Percentiles rank a stretch among this genome's conserved stretches.
These are phyloP conservation scores for Chlorencoelia australis DNA, from an alignment of 2,329 filamentous ascomycete species.

Conservation along the genomic window DNA sequence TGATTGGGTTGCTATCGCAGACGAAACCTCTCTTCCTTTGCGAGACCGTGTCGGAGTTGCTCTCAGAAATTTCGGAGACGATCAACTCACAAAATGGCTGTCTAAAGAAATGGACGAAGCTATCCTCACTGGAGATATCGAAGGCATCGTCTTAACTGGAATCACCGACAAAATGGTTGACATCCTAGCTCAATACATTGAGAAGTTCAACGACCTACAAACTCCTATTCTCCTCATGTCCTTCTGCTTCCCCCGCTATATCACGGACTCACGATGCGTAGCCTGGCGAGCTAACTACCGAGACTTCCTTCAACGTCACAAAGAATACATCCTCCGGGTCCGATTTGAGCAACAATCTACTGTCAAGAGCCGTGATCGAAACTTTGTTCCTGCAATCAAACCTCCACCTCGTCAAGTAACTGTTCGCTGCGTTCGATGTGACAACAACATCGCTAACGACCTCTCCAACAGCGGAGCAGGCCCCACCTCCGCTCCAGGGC, in stretches of 20 bases:
- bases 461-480: slow-evolving; percentile 16
- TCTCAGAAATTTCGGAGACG: slow-evolving; percentile 53
- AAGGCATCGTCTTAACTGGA: slow-evolving; percentile 69
- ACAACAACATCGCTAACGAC: slow-evolving; percentile 43
- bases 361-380: slow-evolving; percentile 51
- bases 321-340: slow-evolving; percentile 62
- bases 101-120: slow-evolving; percentile 51
- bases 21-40: slow-evolving; percentile 63
- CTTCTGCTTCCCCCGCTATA: slow-evolving; percentile 64
- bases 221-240: slow-evolving; percentile 67
- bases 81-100: slow-evolving; percentile 57
- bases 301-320: slow-evolving; percentile 63
- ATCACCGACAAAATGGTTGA: slow-evolving; percentile 64
- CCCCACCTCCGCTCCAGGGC: slow-evolving; percentile 10
- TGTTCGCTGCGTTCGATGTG: slow-evolving; percentile 69
- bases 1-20: slow-evolving; percentile 65
- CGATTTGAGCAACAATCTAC: slow-evolving; percentile 72
- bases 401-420: slow-evolving; percentile 60
- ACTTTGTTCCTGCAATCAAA: slow-evolving; percentile 52
- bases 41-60: slow-evolving; percentile 67
- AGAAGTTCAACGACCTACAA: slow-evolving; percentile 68
- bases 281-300: slow-evolving; percentile 66
- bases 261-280: slow-evolving; percentile 64
- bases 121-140: slow-evolving; percentile 58
- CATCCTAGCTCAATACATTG: slow-evolving; percentile 65